Conservation (phyloP, 2,329 filamentous ascomycete species). For the Didymella glomerata region DNA sequence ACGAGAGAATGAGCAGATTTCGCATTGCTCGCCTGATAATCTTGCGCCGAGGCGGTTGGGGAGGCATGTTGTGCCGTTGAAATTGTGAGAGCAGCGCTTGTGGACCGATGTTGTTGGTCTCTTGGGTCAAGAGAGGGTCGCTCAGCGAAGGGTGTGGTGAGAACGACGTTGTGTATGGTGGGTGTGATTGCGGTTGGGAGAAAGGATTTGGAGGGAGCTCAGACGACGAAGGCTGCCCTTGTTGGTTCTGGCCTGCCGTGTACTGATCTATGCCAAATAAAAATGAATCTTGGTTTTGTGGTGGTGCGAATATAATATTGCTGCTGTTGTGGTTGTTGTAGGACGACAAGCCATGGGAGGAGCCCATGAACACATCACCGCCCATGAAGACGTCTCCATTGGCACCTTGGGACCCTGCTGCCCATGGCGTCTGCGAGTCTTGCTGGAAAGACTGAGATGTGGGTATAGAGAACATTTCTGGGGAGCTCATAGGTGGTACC, state of each 20-base stretch:
- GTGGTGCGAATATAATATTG: constrained; percentile 46
- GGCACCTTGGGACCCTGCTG: constrained; percentile 34
- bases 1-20: constrained; percentile 65
- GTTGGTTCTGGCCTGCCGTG: constrained; percentile 30
- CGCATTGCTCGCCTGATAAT: constrained; percentile 62
- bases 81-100: constrained; percentile 36
- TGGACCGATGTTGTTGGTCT: constrained; percentile 25
- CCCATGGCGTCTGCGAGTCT: constrained; percentile 32
- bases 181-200: constrained; percentile 30
- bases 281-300: constrained; percentile 44
- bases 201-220: constrained; percentile 40
- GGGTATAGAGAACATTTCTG: constrained; percentile 28
- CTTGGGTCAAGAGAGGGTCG: constrained; percentile 35
- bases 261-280: constrained; percentile 53
- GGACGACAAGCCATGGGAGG: constrained; percentile 31
- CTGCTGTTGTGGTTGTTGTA: constrained; percentile 28
- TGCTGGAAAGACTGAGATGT: constrained; percentile 28
- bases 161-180: constrained; percentile 36
- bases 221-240: constrained; percentile 22
- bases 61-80: constrained; percentile 29
- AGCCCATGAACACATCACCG: constrained; percentile 22
- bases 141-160: constrained; percentile 41
- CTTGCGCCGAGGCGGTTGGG: constrained; percentile 39
- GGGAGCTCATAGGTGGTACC: constrained; percentile 23
- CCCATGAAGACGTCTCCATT: constrained; percentile 37